phyloP scores from a whole-genome alignment of 2,329 filamentous ascomycete genomes.

The Arthroderma sp. region DNA sequence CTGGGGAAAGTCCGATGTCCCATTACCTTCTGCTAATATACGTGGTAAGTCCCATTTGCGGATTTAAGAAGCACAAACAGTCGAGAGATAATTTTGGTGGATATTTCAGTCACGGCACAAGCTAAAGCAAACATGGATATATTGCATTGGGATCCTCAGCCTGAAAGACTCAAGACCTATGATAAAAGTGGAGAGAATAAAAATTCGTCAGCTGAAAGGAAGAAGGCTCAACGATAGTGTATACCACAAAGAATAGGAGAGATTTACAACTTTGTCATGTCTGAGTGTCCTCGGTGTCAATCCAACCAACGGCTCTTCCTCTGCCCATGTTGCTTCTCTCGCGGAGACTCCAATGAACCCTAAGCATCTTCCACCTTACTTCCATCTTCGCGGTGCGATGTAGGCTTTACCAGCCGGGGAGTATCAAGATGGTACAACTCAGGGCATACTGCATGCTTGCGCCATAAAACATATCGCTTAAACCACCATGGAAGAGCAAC shows the following conservation, averaged over 20 bases:
- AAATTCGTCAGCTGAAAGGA: no score
- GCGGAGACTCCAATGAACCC: background rate
- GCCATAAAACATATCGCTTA: constrained; percentile 41
- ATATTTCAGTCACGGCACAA: no score
- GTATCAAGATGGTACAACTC: constrained; percentile 31
- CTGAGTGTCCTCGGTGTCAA: background rate
- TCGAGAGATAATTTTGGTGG: no score
- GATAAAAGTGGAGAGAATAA: no score
- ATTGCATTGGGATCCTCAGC: no score
- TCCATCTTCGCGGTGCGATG: background rate
- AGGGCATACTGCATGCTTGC: constrained; percentile 34
- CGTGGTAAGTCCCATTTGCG: no score
- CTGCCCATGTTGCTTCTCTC: background rate
- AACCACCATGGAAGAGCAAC: constrained; percentile 48
- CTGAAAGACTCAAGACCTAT: no score
- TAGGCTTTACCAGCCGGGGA: constrained; percentile 1
- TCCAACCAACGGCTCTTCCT: background rate
- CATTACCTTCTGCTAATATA: no score
- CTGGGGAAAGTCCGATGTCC: no score
- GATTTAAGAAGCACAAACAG: no score
- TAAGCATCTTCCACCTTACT: background rate
- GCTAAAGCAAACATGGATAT: no score
- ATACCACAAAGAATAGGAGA: background rate
- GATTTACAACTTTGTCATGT: background rate
- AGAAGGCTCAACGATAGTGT: background rate